These are phyloP conservation scores for Ustilago shanxiensis DNA, from an alignment of 1,284 basidiomycete species.

Conservation along the genomic window DNA sequence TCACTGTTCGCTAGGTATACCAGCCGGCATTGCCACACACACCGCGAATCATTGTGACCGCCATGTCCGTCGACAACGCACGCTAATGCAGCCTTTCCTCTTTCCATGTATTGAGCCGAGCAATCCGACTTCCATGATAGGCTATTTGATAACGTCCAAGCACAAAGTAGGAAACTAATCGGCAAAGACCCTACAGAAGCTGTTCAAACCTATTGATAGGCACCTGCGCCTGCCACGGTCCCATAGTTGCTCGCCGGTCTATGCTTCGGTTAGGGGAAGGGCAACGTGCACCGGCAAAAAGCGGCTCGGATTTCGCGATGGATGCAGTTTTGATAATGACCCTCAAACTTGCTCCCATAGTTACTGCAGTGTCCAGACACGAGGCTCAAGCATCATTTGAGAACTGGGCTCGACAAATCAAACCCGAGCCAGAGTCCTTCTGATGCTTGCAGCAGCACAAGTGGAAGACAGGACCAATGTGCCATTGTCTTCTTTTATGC, in stretches of 20 bases:
- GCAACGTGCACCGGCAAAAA: constrained; percentile 1
- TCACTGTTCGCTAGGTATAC: not conserved
- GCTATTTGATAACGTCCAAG: too few relatives aligned
- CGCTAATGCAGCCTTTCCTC: not conserved
- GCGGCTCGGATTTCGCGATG: not conserved
- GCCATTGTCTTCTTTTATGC: too few relatives aligned
- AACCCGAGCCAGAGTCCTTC: not conserved
- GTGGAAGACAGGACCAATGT: too few relatives aligned
- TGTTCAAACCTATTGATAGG: too few relatives aligned
- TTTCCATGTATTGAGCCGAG: too few relatives aligned
- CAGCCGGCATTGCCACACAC: not conserved
- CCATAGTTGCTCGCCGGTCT: not conserved
- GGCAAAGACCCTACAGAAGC: too few relatives aligned
- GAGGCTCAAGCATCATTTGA: not conserved
- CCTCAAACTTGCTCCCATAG: too few relatives aligned
- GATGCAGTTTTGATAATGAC: not conserved
- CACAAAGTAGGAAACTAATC: too few relatives aligned
- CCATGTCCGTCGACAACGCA: constrained; percentile 3
- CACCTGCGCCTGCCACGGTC: too few relatives aligned
- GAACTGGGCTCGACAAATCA: not conserved
- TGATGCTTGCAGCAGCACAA: too few relatives aligned
- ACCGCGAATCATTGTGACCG: not conserved
- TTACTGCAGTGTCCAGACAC: not conserved
- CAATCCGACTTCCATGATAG: too few relatives aligned
- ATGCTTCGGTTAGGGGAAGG: not conserved